Evolutionary conservation across 306 rosid species (phyloP), one percentile per base, ranked within the genome.

Genomic region (Dalbergia oliveri): DNA sequence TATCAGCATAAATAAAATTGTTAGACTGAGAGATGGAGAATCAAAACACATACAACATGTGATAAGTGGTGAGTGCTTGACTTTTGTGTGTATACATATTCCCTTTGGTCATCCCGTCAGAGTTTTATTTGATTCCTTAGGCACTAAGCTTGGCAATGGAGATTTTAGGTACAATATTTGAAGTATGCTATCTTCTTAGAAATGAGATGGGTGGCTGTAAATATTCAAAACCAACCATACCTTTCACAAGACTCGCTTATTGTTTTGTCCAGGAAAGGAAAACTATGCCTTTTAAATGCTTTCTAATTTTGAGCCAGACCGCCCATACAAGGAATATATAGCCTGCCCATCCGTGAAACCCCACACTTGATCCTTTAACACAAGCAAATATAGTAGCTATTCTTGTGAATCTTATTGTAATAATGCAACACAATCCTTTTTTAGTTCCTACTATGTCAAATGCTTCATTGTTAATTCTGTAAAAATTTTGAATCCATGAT

Each of bases 61-160:
- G 79, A 6, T 51, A 16, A 58, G 71, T 69, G 70, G 56, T 50
- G 23, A n/a, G 8, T 65, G 65, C 47, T 44, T 79, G 56, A 73
- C 51, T 60, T 26, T 67, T 61, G 73, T 67, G 66, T 45, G 57
- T 43, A 50, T 2, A 53, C 35, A 50, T 43, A 73, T 78, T 66
- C 69, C 43, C 73, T 66, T 78, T 54, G 33, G 41, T 56, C 82
- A 57, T 58, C 41, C 35, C 35, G 35, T 44, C 21, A 4, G 51
- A 13, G 41, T 67, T 69, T 67, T 69, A 79, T 79, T 69, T 58
- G 41, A 75, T 74, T 74, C 73, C 58, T 41, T 69, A 62, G 72
- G n/a, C 69, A 60, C 66, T 66, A 73, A 73, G 60, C 73, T n/a
- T 39, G 58, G 4, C 21, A 68, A 73, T 60, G 73, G 57, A 73